Evolutionary conservation across 768 basidiomycete species (phyloP).

Genomic region (Suillus hirtellus): DNA sequence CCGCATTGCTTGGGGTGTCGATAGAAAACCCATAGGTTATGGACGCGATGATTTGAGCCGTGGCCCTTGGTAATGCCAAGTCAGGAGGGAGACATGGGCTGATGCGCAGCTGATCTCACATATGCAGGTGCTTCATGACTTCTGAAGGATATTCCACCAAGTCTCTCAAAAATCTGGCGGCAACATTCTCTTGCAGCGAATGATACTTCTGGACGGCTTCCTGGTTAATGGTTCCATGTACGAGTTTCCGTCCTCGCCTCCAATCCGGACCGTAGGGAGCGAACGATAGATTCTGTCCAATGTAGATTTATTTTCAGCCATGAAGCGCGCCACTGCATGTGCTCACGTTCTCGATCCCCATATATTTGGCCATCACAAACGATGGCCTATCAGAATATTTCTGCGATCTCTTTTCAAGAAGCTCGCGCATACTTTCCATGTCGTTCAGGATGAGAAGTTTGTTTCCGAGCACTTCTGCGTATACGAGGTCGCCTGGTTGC

Average conservation of each 20-base stretch:
- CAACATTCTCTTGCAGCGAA: conserved; percentile 10
- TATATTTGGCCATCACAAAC: conserved; percentile 14
- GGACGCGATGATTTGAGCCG: conserved; percentile 10
- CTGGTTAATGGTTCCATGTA: conserved; percentile 3
- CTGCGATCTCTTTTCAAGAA: conserved; percentile 30
- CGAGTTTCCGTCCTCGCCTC: conserved; percentile 15
- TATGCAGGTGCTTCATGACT: conserved; percentile 8
- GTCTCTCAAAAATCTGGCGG: conserved; percentile 8
- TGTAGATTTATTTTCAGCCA: background rate
- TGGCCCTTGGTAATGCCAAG: background rate
- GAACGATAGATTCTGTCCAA: conserved; percentile 13
- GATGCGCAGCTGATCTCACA: conserved; percentile 6
- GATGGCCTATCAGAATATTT: conserved; percentile 21
- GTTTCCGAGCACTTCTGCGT: conserved; percentile 15
- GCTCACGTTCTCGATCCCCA: conserved; percentile 11
- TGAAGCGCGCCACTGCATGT: background rate
- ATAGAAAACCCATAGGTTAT: conserved; percentile 14
- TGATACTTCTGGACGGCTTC: conserved; percentile 14
- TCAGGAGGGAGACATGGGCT: background rate
- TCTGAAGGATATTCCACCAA: conserved; percentile 9
- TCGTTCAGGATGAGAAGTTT: conserved; percentile 25
- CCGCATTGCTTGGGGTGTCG: conserved; percentile 6
- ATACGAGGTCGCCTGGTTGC: conserved; percentile 19
- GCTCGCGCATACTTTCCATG: conserved; percentile 28
- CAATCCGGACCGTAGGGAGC: conserved; percentile 17